These are phyloP conservation scores for Irpex sp. DNA, from an alignment of 1,284 basidiomycete genomes.

Conservation along the genomic window DNA sequence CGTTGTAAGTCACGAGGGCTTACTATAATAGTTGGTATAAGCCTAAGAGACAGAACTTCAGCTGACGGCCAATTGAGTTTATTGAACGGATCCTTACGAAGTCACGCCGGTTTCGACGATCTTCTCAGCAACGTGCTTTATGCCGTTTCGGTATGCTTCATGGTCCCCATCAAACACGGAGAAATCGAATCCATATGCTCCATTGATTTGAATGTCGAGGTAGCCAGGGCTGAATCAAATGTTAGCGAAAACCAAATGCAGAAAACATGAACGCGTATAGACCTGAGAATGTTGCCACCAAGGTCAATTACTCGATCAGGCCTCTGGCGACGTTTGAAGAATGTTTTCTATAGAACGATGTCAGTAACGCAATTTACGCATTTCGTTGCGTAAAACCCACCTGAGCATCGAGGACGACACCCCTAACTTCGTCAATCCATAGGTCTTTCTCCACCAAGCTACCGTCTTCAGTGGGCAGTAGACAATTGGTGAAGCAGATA, in stretches of 20 bases:
- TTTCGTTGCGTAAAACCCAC: conserved; percentile 30
- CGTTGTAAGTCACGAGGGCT: neutral
- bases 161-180: conserved; percentile 75
- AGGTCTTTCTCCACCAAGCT: conserved; percentile 64
- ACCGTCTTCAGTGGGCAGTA: conserved; percentile 74
- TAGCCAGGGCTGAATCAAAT: conserved; percentile 56
- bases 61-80: neutral
- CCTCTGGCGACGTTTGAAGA: conserved; percentile 58
- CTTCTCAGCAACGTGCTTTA: conserved; percentile 68
- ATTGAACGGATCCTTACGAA: conserved; percentile 39
- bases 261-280: conserved; percentile 15
- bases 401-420: conserved; percentile 71
- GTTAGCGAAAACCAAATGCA: neutral
- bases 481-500: conserved; percentile 83
- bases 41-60: conserved; percentile 29
- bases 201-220: conserved; percentile 83
- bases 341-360: conserved; percentile 48
- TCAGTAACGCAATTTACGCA: neutral
- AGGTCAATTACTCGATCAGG: conserved; percentile 64
- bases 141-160: conserved; percentile 60
- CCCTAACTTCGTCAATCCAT: conserved; percentile 72
- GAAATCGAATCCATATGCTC: conserved; percentile 89
- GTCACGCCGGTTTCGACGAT: conserved; percentile 89
- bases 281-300: conserved; percentile 72
- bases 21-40: conserved; percentile 77